Conservation (phyloP, 2,329 filamentous ascomycete species). For the Verticillium nonalfalfae region DNA sequence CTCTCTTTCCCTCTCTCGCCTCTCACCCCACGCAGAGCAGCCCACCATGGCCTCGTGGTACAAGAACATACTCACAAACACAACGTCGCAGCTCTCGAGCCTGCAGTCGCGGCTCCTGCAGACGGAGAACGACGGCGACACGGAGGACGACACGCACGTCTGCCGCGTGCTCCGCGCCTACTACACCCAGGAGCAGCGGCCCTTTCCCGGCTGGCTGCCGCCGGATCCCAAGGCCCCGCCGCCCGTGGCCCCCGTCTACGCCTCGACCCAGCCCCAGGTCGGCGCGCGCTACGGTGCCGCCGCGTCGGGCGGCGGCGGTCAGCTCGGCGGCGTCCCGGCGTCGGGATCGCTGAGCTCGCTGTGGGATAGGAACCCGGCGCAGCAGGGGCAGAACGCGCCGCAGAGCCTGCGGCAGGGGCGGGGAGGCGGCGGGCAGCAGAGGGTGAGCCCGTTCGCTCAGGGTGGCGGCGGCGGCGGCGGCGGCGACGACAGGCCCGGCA, state of each 20-base stretch:
- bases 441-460: constrained; percentile 25
- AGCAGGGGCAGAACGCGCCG: constrained; percentile 25
- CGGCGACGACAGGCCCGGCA: constrained; percentile 51
- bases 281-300: constrained; percentile 44
- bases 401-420: constrained; percentile 40
- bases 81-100: constrained; percentile 58
- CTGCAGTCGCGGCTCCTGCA: constrained; percentile 64
- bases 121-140: constrained; percentile 62
- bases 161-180: constrained; percentile 89
- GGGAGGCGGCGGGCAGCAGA: constrained; percentile 13
- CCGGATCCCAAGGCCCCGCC: constrained; percentile 75
- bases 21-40: neutral
- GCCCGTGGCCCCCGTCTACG: constrained; percentile 45
- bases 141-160: constrained; percentile 88
- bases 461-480: constrained; percentile 7
- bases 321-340: constrained; percentile 19
- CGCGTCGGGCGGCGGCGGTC: constrained; percentile 26
- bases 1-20: too few relatives aligned
- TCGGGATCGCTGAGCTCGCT: constrained; percentile 44
- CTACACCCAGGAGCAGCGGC: constrained; percentile 80
- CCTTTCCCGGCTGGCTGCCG: constrained; percentile 81
- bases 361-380: constrained; percentile 44
- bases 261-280: constrained; percentile 35
- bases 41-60: constrained; percentile 71
- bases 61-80: constrained; percentile 62